A percentile compares a stretch with the other conserved stretches of the same genome.
Conservation (phyloP, 495 filamentous ascomycete genomes). For the Cladorrhinum samala region DNA sequence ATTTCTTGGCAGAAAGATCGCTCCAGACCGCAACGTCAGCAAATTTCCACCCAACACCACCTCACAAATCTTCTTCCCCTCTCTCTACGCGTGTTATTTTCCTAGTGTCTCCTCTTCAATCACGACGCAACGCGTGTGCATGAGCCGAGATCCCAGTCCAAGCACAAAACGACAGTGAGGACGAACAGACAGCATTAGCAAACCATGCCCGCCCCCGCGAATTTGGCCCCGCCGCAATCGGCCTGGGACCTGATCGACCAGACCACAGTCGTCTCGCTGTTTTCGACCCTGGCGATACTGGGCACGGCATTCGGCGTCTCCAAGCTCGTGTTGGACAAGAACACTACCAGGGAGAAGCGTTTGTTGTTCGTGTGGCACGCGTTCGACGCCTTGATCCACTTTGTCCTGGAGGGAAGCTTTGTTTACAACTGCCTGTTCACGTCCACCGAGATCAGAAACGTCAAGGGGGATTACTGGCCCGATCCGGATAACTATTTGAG, state of each 20-base stretch:
- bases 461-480: slow-evolving; percentile 24
- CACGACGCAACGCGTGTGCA: slow-evolving; percentile 1
- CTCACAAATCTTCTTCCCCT: slow-evolving; percentile 1
- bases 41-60: slow-evolving; percentile 1
- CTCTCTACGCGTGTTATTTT: too few relatives aligned
- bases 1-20: not conserved
- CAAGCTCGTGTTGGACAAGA: slow-evolving; percentile 31
- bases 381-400: slow-evolving; percentile 85
- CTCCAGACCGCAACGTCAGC: not conserved
- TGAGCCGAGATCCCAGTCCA: not conserved
- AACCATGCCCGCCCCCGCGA: too few relatives aligned
- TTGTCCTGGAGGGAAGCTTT: slow-evolving; percentile 82
- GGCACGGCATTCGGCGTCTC: slow-evolving; percentile 41
- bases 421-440: slow-evolving; percentile 88
- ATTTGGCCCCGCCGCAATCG: slow-evolving; percentile 26
- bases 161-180: too few relatives aligned
- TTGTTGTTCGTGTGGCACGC: slow-evolving; percentile 90
- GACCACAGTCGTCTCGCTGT: slow-evolving; percentile 49
- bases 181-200: too few relatives aligned
- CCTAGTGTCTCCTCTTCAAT: too few relatives aligned
- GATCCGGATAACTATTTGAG: slow-evolving; percentile 41
- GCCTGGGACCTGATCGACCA: slow-evolving; percentile 45
- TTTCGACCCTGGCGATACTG: slow-evolving; percentile 45
- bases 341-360: slow-evolving; percentile 41
- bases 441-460: slow-evolving; percentile 24